These are phyloP conservation scores for Paecilomyces sp. DNA, from an alignment of 2,329 filamentous ascomycete genomes.

Conservation along the genomic window DNA sequence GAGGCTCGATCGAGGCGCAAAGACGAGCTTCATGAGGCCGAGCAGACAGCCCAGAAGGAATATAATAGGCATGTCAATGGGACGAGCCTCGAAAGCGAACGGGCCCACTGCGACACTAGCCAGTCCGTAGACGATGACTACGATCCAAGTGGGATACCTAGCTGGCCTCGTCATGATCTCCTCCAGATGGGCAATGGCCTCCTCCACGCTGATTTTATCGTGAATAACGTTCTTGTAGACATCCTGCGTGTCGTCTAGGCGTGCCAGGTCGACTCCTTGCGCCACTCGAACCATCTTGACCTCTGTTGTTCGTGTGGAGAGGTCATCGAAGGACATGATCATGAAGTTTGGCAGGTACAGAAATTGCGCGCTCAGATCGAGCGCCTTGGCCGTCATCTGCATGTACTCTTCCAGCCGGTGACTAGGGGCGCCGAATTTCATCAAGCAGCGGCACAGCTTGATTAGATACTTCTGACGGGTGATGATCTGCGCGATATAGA, in stretches of 20 bases:
- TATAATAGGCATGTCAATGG: conserved; percentile 69
- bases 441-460: conserved; percentile 76
- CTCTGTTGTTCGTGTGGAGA: conserved; percentile 39
- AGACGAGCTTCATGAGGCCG: conserved; percentile 65
- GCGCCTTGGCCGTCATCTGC: conserved; percentile 78
- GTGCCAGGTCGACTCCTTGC: conserved; percentile 38
- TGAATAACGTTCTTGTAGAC: conserved; percentile 44
- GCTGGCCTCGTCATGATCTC: conserved; percentile 51
- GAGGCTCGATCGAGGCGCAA: conserved; percentile 66
- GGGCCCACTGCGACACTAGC: conserved; percentile 71
- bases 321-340: conserved; percentile 77
- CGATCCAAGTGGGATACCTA: conserved; percentile 47
- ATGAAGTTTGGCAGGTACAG: conserved; percentile 87
- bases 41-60: conserved; percentile 70
- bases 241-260: conserved; percentile 37
- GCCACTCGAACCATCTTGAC: conserved; percentile 37
- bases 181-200: conserved; percentile 37
- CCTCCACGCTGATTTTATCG: conserved; percentile 39
- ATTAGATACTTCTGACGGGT: conserved; percentile 76
- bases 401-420: conserved; percentile 88
- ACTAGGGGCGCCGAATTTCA: conserved; percentile 85
- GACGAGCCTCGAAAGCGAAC: conserved; percentile 70
- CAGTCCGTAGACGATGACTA: conserved; percentile 64
- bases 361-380: conserved; percentile 85
- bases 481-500: conserved; percentile 62